phyloP scores from a whole-genome alignment of 768 basidiomycete species.

The Nidularia pulvinata region DNA sequence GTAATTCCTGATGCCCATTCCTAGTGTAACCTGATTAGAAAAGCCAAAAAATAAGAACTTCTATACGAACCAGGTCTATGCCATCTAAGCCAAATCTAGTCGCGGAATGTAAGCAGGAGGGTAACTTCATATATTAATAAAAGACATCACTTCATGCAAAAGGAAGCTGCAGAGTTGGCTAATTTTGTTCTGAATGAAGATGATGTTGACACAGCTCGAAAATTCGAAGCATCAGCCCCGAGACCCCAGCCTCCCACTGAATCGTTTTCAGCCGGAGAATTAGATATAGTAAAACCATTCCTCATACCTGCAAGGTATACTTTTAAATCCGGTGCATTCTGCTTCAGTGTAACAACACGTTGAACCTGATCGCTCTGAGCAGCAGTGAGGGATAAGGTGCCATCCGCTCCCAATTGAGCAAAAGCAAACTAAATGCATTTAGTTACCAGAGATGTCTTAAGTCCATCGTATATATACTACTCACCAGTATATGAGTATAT shows the following conservation, averaged over 20 bases:
- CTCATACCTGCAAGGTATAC: neutral
- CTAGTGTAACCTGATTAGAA: neutral
- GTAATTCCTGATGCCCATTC: neutral
- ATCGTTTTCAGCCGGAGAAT: neutral
- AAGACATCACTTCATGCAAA: neutral
- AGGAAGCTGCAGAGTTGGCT: neutral
- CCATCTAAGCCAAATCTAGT: neutral
- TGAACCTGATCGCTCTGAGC: neutral
- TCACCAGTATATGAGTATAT: neutral
- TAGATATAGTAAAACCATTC: neutral
- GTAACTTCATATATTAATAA: neutral
- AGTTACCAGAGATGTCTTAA: neutral
- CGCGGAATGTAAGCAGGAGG: neutral
- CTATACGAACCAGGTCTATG: neutral
- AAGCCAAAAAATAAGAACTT: neutral
- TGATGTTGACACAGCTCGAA: neutral
- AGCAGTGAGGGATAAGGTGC: neutral
- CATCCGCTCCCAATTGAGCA: neutral
- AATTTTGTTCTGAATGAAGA: neutral
- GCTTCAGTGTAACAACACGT: neutral
- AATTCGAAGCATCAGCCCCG: neutral
- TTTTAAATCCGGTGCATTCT: neutral
- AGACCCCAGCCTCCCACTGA: neutral
- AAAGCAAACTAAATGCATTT: neutral
- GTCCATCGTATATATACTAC: neutral